Evolutionary conservation across 1,284 basidiomycete genomes (phyloP).

Genomic region (Chalciporus sp.): DNA sequence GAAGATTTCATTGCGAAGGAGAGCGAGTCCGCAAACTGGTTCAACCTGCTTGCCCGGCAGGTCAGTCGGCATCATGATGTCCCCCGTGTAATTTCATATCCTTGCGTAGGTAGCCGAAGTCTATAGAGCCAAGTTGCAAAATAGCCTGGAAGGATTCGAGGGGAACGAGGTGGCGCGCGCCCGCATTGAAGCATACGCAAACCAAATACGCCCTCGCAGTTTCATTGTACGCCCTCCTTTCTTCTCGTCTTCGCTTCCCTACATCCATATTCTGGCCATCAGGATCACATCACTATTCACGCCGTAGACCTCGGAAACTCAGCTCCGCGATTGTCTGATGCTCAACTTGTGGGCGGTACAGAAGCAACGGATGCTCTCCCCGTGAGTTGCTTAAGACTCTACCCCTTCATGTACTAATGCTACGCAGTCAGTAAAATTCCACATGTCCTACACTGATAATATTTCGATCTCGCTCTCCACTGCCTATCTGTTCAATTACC

Average conservation of each 20-base stretch:
- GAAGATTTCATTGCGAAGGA: conserved; percentile 23
- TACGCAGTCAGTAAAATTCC: conserved; percentile 50
- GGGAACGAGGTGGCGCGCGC: conserved; percentile 73
- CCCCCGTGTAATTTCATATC: conserved; percentile 4
- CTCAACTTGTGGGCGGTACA: conserved; percentile 43
- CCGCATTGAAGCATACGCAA: conserved; percentile 71
- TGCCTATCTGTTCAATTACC: conserved; percentile 82
- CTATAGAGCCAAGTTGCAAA: conserved; percentile 71
- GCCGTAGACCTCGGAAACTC: conserved; percentile 72
- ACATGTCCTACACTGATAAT: conserved; percentile 69
- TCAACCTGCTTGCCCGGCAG: conserved; percentile 70
- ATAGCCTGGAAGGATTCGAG: conserved; percentile 59
- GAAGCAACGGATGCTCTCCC: conserved; percentile 9
- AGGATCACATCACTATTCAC: conserved; percentile 79
- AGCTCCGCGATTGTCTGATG: conserved; percentile 66
- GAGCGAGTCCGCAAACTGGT: conserved; percentile 73
- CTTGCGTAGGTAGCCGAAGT: conserved; percentile 59
- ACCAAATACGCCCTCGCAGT: conserved; percentile 64
- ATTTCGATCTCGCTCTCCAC: conserved; percentile 79
- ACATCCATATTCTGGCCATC: conserved; percentile 7
- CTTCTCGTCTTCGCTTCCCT: neutral
- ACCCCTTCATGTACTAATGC: conserved; percentile 10
- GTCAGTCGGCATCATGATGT: conserved; percentile 39
- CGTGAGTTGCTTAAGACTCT: conserved; percentile 19
- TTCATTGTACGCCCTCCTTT: conserved; percentile 56